Conservation (phyloP, 202 grass and related monocot species). For the Hordeum pubiflorum region DNA sequence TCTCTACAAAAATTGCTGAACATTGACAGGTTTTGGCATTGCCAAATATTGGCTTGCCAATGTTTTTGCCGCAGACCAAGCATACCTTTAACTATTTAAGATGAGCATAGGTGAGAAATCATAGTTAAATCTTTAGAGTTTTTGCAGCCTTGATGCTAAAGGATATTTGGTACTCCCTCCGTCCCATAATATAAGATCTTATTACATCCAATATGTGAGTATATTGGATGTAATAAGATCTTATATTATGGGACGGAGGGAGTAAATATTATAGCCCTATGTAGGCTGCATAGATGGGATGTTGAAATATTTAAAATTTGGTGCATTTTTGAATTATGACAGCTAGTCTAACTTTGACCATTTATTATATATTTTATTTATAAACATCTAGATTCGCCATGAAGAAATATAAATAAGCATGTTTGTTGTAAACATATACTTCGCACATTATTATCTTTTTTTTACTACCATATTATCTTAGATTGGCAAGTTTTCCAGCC, state of each 20-base stretch:
- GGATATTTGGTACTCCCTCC: neutral
- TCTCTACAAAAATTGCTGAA: neutral
- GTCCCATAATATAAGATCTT: too few relatives aligned
- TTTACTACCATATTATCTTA: neutral
- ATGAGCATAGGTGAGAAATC: neutral
- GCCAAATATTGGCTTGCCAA: neutral
- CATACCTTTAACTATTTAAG: neutral
- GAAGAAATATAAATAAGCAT: neutral
- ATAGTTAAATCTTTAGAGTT: constrained; percentile 2
- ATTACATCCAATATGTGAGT: too few relatives aligned
- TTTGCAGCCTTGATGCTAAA: neutral
- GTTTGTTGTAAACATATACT: neutral
- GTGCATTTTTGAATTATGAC: constrained; percentile 9
- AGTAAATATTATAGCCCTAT: neutral
- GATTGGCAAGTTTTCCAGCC: neutral
- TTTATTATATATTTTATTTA: neutral
- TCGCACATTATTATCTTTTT: neutral
- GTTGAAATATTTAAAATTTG: constrained; percentile 11
- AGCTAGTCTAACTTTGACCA: constrained; percentile 1
- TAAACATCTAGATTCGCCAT: neutral
- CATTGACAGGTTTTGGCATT: neutral
- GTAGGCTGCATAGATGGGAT: neutral
- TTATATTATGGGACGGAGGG: too few relatives aligned
- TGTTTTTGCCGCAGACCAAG: neutral
- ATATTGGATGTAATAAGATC: too few relatives aligned